Evolutionary conservation across 495 filamentous ascomycete genomes (phyloP).

Genomic region (Xylaria venustula): DNA sequence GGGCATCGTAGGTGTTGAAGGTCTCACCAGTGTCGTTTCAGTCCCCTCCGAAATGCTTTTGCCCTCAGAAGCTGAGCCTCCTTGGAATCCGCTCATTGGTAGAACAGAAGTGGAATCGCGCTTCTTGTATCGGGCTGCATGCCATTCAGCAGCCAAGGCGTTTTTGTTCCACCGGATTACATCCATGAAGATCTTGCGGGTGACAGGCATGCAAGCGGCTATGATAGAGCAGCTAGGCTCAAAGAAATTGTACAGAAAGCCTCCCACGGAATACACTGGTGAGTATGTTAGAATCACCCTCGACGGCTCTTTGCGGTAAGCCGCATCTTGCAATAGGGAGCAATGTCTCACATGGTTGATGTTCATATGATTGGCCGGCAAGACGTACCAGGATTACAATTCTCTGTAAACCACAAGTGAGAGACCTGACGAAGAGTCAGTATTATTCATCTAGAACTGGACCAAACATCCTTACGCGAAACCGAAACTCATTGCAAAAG

Average conservation of each 20-base stretch:
- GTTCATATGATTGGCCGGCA: not conserved
- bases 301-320: not conserved
- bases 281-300: not conserved
- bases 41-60: not conserved
- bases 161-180: constrained; percentile 4
- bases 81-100: not conserved
- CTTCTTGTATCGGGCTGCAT: not conserved
- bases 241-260: constrained; percentile 12
- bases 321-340: not conserved
- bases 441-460: not conserved
- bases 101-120: not conserved
- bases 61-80: not conserved
- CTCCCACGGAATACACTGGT: constrained; percentile 12
- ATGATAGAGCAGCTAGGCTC: constrained; percentile 8
- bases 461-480: not conserved
- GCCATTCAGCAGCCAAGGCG: not conserved
- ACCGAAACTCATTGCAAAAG: constrained; percentile 15
- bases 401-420: constrained; percentile 1
- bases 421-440: constrained; percentile 3
- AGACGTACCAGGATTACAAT: not conserved
- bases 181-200: constrained; percentile 12
- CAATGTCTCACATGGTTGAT: constrained; percentile 14
- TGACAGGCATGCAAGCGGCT: constrained; percentile 14
- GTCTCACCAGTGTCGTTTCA: not conserved
- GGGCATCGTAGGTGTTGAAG: not conserved